phyloP scores from a whole-genome alignment of 345 rosid species.

The Anacardium occidentale region DNA sequence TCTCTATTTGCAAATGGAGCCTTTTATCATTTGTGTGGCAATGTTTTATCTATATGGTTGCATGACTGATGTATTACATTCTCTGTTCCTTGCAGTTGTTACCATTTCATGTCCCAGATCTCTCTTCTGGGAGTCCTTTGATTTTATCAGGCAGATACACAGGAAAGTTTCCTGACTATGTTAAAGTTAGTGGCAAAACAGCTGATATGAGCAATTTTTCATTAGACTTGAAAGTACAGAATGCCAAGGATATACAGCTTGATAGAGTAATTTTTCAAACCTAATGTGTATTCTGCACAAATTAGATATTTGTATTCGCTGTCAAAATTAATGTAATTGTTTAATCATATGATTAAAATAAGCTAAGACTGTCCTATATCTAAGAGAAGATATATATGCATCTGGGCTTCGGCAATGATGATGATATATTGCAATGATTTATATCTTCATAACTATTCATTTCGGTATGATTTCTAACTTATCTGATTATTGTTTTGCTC shows the following conservation, averaged over 20 bases:
- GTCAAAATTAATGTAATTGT: too few relatives aligned
- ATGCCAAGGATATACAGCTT: conserved; percentile 55
- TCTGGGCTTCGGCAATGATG: too few relatives aligned
- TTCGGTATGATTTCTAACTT: neutral
- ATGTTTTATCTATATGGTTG: neutral
- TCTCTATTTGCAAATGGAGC: neutral
- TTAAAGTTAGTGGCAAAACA: conserved; percentile 53
- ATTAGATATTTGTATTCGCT: too few relatives aligned
- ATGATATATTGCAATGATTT: too few relatives aligned
- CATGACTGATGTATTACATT: conserved; percentile 17
- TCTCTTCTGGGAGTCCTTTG: conserved; percentile 58
- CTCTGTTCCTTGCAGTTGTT: conserved; percentile 47
- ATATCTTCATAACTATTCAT: too few relatives aligned
- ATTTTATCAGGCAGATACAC: conserved; percentile 67
- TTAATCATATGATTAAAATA: too few relatives aligned
- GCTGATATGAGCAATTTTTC: conserved; percentile 56
- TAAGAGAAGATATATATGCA: too few relatives aligned
- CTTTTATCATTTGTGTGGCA: neutral
- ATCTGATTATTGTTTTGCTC: conserved; percentile 15
- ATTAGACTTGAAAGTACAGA: conserved; percentile 59
- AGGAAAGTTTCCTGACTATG: conserved; percentile 60
- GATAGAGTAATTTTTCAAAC: conserved; percentile 44
- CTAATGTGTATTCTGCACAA: too few relatives aligned
- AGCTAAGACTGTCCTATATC: too few relatives aligned
- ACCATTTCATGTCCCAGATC: conserved; percentile 62